Conservation (phyloP, 768 basidiomycete species). For the Mrakia blollopis region DNA sequence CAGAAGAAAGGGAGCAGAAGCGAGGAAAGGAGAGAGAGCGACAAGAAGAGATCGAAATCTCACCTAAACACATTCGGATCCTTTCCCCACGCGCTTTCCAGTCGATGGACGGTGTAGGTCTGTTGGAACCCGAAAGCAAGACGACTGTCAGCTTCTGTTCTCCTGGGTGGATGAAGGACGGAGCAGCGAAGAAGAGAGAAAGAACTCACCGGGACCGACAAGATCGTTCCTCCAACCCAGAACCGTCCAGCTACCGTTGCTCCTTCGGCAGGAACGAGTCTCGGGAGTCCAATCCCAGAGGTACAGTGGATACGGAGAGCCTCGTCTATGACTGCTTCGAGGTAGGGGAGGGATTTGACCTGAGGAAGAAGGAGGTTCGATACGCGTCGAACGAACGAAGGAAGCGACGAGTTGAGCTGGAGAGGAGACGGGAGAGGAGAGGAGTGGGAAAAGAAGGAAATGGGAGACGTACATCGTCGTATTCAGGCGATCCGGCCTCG, state of each 20-base stretch:
- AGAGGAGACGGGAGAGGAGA: neutral
- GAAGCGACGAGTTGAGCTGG: neutral
- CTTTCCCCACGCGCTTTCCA: conserved; percentile 66
- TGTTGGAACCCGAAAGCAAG: conserved; percentile 52
- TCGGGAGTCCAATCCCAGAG: conserved; percentile 74
- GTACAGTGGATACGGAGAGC: conserved; percentile 79
- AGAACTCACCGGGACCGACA: conserved; percentile 46
- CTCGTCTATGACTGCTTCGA: conserved; percentile 84
- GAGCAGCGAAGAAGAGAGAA: neutral
- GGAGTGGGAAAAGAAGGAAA: neutral
- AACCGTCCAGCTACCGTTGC: conserved; percentile 35
- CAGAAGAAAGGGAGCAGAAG: neutral
- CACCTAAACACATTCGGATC: conserved; percentile 63
- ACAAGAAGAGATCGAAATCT: conserved; percentile 50
- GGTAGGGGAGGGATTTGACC: conserved; percentile 51
- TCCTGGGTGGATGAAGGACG: neutral
- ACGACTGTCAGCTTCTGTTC: neutral
- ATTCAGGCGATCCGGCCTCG: neutral
- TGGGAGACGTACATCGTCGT: conserved; percentile 18
- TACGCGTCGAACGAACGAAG: neutral
- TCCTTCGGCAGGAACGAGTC: conserved; percentile 59
- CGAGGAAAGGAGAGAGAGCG: neutral
- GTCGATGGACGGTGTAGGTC: conserved; percentile 75
- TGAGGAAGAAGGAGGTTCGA: neutral
- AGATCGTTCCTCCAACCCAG: conserved; percentile 58